A percentile compares a stretch with the other conserved stretches of the same genome.
These are phyloP conservation scores for Melocanna baccifera DNA, from an alignment of 176 grass and related monocot species.

Conservation along the genomic window DNA sequence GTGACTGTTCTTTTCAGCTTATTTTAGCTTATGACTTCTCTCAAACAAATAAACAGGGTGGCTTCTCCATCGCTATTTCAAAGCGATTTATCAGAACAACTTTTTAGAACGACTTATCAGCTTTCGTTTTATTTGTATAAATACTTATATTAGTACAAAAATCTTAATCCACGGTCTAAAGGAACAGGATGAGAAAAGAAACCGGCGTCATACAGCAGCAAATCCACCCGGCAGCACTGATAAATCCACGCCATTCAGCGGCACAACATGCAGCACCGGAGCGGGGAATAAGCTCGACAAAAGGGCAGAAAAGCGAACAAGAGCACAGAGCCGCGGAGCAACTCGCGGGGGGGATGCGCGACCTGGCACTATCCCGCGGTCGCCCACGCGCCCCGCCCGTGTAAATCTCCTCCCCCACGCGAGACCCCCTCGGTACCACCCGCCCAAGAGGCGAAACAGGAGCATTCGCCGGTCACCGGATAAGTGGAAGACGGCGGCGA, in stretches of 20 bases:
- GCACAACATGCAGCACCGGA: background rate
- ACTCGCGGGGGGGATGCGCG: slow-evolving; percentile 34
- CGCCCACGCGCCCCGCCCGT: background rate
- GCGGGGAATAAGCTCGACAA: background rate
- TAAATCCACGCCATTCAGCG: background rate
- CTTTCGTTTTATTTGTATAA: too few species aligned
- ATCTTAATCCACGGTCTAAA: too few species aligned
- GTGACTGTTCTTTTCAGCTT: too few species aligned
- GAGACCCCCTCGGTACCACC: background rate
- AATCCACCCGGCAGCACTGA: background rate
- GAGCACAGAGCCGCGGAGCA: slow-evolving; percentile 22
- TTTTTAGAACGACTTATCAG: too few species aligned
- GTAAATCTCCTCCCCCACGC: slow-evolving; percentile 17
- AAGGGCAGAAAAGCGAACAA: background rate
- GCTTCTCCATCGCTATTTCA: too few species aligned
- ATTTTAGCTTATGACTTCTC: too few species aligned
- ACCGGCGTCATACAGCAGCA: background rate
- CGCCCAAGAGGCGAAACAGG: background rate
- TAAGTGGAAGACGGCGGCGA: background rate
- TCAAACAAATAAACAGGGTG: too few species aligned
- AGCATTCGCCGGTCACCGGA: background rate
- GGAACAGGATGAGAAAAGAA: background rate
- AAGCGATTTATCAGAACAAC: too few species aligned
- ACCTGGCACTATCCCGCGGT: background rate
- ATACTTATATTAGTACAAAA: too few species aligned